Evolutionary conservation across 1,139 yeast genomes (phyloP).

Genomic region (Sugiyamaella neomexicana): DNA sequence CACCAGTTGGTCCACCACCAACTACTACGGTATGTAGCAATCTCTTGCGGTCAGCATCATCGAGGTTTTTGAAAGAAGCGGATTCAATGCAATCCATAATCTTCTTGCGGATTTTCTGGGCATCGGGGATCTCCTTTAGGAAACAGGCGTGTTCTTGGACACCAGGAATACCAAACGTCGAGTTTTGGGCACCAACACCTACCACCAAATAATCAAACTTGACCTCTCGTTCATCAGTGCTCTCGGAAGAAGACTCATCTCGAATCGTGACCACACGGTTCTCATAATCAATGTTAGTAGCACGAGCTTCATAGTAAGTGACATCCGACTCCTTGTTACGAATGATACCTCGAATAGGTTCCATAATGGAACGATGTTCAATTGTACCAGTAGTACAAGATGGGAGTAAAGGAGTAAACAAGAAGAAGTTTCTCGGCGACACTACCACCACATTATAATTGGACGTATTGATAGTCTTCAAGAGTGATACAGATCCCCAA

Average conservation of each 20-base stretch:
- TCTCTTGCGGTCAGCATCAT: constrained; percentile 77
- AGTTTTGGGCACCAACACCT: constrained; percentile 91
- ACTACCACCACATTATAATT: constrained; percentile 85
- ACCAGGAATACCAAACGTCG: constrained; percentile 92
- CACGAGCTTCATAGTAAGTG: constrained; percentile 87
- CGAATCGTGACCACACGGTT: constrained; percentile 60
- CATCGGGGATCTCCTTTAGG: constrained; percentile 83
- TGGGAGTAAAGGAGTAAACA: constrained; percentile 91
- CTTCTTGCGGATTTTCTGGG: constrained; percentile 71
- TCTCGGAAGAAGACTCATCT: constrained; percentile 37
- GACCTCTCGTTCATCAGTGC: constrained; percentile 31
- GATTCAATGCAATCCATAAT: constrained; percentile 81
- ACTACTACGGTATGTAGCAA: constrained; percentile 81
- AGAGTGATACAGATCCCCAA: constrained; percentile 85
- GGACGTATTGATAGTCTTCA: constrained; percentile 83
- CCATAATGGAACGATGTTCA: constrained; percentile 85
- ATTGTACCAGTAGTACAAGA: constrained; percentile 93
- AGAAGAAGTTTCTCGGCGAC: constrained; percentile 91
- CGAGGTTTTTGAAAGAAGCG: constrained; percentile 72
- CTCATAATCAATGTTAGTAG: constrained; percentile 74
- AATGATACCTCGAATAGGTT: constrained; percentile 75
- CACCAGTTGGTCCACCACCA: constrained; percentile 98
- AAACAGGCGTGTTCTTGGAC: constrained; percentile 83
- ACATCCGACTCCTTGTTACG: constrained; percentile 77
- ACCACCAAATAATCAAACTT: constrained; percentile 78